A percentile compares a stretch with the other conserved stretches of the same genome.
Evolutionary conservation across 2,329 filamentous ascomycete genomes (phyloP).

Genomic region (Trichoderma sp.): DNA sequence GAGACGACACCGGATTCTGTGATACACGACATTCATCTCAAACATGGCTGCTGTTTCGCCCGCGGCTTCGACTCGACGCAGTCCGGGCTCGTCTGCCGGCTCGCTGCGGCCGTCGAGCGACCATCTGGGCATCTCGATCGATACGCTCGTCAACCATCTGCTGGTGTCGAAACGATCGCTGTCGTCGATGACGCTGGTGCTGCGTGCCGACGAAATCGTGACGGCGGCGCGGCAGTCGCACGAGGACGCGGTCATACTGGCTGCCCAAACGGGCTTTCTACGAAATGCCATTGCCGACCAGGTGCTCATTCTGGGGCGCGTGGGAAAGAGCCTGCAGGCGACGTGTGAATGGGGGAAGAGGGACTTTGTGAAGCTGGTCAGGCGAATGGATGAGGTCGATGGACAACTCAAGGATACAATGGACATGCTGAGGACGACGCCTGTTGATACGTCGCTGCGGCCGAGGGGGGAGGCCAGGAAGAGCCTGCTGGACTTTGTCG

Average conservation of each 20-base stretch:
- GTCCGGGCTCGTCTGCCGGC: conserved; percentile 34
- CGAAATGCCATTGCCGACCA: conserved; percentile 59
- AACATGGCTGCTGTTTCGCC: conserved; percentile 34
- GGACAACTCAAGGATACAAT: conserved; percentile 64
- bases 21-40: not conserved
- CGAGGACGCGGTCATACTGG: conserved; percentile 73
- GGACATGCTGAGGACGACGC: conserved; percentile 58
- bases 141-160: conserved; percentile 78
- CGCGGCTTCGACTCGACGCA: conserved; percentile 35
- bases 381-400: conserved; percentile 64
- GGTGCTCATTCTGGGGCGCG: conserved; percentile 47
- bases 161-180: conserved; percentile 85
- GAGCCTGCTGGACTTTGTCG: conserved; percentile 72
- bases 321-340: conserved; percentile 50
- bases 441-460: conserved; percentile 62
- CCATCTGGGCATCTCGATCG: conserved; percentile 47
- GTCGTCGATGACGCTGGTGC: conserved; percentile 76
- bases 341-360: conserved; percentile 57
- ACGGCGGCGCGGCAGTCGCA: conserved; percentile 70
- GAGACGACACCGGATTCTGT: not conserved
- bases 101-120: conserved; percentile 34
- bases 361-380: conserved; percentile 61
- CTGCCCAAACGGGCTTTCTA: conserved; percentile 66
- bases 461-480: conserved; percentile 56
- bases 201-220: conserved; percentile 83